Evolutionary conservation across 2,329 filamentous ascomycete species (phyloP), one percentile per base, ranked within the genome.

Genomic region (Botrytis fabae): DNA sequence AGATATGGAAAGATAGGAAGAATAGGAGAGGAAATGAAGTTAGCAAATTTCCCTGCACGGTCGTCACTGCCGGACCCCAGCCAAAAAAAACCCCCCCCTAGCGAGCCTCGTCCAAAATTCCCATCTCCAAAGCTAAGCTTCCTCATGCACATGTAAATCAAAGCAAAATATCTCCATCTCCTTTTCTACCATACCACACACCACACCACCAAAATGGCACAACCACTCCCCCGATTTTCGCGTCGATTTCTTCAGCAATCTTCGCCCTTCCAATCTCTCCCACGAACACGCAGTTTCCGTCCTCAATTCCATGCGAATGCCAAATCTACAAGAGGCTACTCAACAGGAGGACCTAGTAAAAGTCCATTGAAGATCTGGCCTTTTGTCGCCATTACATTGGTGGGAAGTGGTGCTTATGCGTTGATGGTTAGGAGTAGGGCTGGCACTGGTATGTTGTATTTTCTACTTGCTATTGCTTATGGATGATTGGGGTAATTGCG

Each of bases 341-440:
- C 78, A 18, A 78, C 77, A 32, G 79, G 79, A 51, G 77, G 78
- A 65, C 80, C 80, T 44, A 78, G 77, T 3, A 75, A 80, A 62
- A 79, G 74, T 70, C 79, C 80, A n/a, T 78, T 82, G 70, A 82
- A 82, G 72, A 74, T 82, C 71, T 82, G 81, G 81, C 81, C 81
- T 22, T 82, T 82, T 73, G 70, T 82, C 40, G 79, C 80, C 38
- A 83, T 89, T 74, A 81, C 85, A 69, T 80, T 83, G 61, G 79
- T 84, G 66, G 85, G 85, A 73, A 84, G 84, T 57, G 85, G 84
- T 61, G 82, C 84, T 66, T 89, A 88, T 81, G 79, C 82, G 61
- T 80, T 85, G 60, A 84, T 89, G 77, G 86, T 87, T 20, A 86
- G 83, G 75, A 83, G 82, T 74, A 83, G 85, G 75, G 81, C 81